Evolutionary conservation across 73 alveolate species (phyloP).

Genomic region (Tetrahymena malaccensis): DNA sequence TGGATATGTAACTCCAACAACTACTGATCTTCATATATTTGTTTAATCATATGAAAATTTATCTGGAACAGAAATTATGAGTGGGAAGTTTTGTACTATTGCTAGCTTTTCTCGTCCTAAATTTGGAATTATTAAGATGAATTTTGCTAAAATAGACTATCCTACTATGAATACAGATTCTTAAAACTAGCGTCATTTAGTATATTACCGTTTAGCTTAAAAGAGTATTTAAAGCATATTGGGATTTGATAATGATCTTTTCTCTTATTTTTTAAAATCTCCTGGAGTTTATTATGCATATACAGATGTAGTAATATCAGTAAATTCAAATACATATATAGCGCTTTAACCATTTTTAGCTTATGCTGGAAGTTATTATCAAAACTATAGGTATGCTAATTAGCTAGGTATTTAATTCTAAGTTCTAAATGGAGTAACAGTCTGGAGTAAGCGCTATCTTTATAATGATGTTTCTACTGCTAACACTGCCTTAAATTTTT

Average conservation of each 20-base stretch:
- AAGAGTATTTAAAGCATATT: not conserved
- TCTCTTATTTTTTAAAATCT: not conserved
- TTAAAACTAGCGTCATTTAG: not conserved
- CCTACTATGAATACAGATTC: not conserved
- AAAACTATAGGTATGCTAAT: not conserved
- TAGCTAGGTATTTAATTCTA: not conserved
- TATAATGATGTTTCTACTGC: not conserved
- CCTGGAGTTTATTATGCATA: not conserved
- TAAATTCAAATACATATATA: not conserved
- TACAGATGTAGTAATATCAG: not conserved
- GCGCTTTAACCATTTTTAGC: not conserved
- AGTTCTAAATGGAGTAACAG: not conserved
- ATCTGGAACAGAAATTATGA: not conserved
- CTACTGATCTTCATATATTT: not conserved
- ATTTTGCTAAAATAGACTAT: not conserved
- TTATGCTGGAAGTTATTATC: not conserved
- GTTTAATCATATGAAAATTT: not conserved
- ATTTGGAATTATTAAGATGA: not conserved
- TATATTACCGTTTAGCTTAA: not conserved
- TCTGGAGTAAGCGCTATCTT: not conserved
- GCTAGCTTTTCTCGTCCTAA: not conserved
- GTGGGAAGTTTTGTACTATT: not conserved
- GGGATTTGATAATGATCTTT: not conserved
- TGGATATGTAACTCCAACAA: not conserved
- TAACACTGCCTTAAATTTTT: not conserved